Base-by-base conservation (phyloP, 805 yeast species). In the Cyberlindnera saturnus region DNA sequence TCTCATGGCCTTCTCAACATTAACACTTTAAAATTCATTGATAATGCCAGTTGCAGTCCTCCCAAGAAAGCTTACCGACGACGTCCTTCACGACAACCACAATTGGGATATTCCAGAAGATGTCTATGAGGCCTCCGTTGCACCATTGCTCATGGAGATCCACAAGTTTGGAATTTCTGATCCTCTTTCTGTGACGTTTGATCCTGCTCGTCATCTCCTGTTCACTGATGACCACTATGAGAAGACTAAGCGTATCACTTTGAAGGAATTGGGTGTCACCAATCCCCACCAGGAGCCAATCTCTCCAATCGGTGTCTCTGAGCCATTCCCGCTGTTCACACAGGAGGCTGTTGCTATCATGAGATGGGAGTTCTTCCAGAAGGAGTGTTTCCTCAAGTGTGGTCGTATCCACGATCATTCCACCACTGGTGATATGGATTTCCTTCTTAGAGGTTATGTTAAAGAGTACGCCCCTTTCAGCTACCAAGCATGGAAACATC, bases 251-350 rank as follows among this genome's bases (percentile, higher is more conserved):
- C 61, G 59, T 39, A 59, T 66, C 38, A 66, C 72, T 3, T 68
- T 77, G 70, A 71, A 64, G 38, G 81, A 78, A 46, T 63, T 79
- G 44, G 79, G 77, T 0, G 58, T 71, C 43, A 44, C 46, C 5
- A 35, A 43, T 9, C 52, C 69, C 34, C 59, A 64, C 49, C 66
- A 67, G 34, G 62, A 66, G 45, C 80, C 75, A 55, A 74, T 79
- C 41, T 69, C 78, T 18, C 71, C 70, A 3, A 66, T 77, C 51
- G 85, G 80, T 16, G 82, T 75, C 18, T 65, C 74, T 42, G 79
- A 73, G 42, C 81, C 84, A 1, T 79, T 79, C 59, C 81, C 81
- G 4, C 63, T 79, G 37, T 79, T 79, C 61, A 76, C 81, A 1
- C 74, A 75, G 28, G 82, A 78, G 51, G 82, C 83, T 2, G 64